Evolutionary conservation across 106 monocot genomes (phyloP).

Genomic region (Triglochin maritima): DNA sequence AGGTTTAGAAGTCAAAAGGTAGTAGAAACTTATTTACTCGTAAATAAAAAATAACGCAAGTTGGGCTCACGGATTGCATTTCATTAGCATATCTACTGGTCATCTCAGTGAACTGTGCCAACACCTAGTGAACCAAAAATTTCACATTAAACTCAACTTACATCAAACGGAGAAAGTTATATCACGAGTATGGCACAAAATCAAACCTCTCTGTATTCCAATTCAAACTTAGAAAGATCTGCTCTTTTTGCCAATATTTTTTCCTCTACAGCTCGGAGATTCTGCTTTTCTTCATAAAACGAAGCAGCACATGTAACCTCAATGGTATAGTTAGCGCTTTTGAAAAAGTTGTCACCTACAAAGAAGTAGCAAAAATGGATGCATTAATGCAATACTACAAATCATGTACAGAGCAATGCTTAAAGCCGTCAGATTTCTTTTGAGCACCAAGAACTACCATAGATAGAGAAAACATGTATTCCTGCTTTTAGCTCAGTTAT

Average conservation of each 20-base stretch:
- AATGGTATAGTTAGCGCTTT: conserved; percentile 72
- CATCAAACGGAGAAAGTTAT: background rate
- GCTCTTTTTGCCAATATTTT: conserved; percentile 65
- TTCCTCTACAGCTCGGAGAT: conserved; percentile 67
- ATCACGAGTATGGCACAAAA: background rate
- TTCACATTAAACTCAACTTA: background rate
- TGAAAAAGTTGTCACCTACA: conserved; percentile 93
- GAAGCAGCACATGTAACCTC: conserved; percentile 71
- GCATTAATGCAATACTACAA: background rate
- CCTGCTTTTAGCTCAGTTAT: conserved; percentile 90
- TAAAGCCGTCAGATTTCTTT: background rate
- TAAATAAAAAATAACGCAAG: background rate
- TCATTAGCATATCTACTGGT: conserved; percentile 82
- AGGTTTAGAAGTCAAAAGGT: background rate
- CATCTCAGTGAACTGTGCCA: conserved; percentile 92
- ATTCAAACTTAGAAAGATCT: conserved; percentile 92
- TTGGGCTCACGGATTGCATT: conserved; percentile 65
- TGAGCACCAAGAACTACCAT: conserved; percentile 22
- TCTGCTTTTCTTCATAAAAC: conserved; percentile 64
- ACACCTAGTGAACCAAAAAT: conserved; percentile 30
- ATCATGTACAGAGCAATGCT: background rate
- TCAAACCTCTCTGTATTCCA: conserved; percentile 77
- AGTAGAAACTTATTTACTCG: background rate
- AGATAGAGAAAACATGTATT: conserved; percentile 90
- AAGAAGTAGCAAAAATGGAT: background rate